Evolutionary conservation across 306 rosid genomes (phyloP), one percentile per base, ranked within the genome.

Genomic region (Gleditsia sinensis): DNA sequence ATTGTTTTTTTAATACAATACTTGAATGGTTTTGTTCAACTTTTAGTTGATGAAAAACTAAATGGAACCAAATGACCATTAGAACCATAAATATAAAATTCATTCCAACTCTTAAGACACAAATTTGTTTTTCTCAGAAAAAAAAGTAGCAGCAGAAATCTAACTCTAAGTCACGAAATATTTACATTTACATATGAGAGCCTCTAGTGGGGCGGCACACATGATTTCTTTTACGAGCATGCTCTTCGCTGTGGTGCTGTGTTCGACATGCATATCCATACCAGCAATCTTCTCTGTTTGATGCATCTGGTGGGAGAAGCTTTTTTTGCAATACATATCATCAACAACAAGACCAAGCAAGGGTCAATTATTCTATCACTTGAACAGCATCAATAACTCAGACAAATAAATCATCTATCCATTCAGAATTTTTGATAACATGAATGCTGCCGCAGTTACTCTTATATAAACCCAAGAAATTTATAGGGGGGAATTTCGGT

Each of bases 251-350:
- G 10, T 86, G 96, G 81, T 91, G 98, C 40, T 94, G 98, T 16
- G 98, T 94, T 32, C 96, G 83, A 64, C 98, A 94, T 62, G 87
- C 83, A 75, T 88, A 88, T 77, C 98, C 98, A 81, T 94, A 90
- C 98, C 97, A 94, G 85, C 98, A 94, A 90, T 94, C 88, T 33
- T 88, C 93, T 82, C 96, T 88, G 24, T 61, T 79, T 16, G 74
- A 45, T 54, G 88, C 93, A 17, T 84, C 96, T 0, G 75, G 66
- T 11, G 97, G 94, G 23, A 91, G 75, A 75, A 64, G 78, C 89
- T 88, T 40, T 66, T 12, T 55, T 55, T 23, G 8, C 17, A 59
- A 50, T 40, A 71, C 16, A 30, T 42, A 61, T 51, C 21, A 76
- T 34, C 56, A 37, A 58, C 30, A 81, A 46, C 19, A 72, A 42